A percentile compares a stretch with the other conserved stretches of the same genome.
These are phyloP conservation scores for Entomortierella parvispora DNA, from an alignment of 192 early-diverging fungal genomes.

Conservation along the genomic window DNA sequence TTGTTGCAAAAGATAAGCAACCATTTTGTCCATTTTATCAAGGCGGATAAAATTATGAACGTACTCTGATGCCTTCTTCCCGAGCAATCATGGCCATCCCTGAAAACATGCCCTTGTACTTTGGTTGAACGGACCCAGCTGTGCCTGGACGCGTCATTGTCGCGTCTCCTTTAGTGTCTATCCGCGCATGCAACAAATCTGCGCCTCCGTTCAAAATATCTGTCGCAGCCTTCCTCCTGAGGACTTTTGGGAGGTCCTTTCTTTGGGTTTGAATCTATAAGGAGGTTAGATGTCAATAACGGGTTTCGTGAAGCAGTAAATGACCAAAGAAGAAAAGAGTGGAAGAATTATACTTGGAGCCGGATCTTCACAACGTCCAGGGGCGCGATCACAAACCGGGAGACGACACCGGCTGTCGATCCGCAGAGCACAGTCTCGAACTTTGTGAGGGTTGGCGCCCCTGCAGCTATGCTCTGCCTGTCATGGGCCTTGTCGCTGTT, in stretches of 20 bases:
- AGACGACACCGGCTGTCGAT: slow-evolving; percentile 56
- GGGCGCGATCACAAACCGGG: slow-evolving; percentile 87
- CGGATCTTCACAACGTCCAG: slow-evolving; percentile 96
- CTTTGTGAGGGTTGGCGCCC: slow-evolving; percentile 29
- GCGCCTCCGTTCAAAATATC: background rate
- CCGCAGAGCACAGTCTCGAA: slow-evolving; percentile 41
- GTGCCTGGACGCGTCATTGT: background rate
- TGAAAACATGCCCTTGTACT: slow-evolving; percentile 73
- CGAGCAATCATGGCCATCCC: slow-evolving; percentile 74
- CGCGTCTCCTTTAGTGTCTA: background rate
- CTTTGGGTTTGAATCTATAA: slow-evolving; percentile 42
- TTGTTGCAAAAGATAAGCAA: slow-evolving; percentile 9
- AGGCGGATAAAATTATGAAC: background rate
- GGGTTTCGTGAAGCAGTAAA: background rate
- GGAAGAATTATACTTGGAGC: slow-evolving; percentile 60
- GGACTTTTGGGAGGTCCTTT: slow-evolving; percentile 32
- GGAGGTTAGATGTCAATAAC: background rate
- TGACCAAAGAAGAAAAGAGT: background rate
- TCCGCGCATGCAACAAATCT: background rate
- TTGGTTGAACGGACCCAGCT: slow-evolving; percentile 23
- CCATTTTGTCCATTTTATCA: too few species aligned
- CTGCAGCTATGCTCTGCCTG: slow-evolving; percentile 18
- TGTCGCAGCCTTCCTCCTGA: slow-evolving; percentile 11
- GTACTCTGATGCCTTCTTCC: slow-evolving; percentile 85
- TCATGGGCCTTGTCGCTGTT: slow-evolving; percentile 4